Percentiles rank a stretch among this genome's conserved stretches.
phyloP scores from a whole-genome alignment of 257 asterid species.

The Ehretia macrophylla region DNA sequence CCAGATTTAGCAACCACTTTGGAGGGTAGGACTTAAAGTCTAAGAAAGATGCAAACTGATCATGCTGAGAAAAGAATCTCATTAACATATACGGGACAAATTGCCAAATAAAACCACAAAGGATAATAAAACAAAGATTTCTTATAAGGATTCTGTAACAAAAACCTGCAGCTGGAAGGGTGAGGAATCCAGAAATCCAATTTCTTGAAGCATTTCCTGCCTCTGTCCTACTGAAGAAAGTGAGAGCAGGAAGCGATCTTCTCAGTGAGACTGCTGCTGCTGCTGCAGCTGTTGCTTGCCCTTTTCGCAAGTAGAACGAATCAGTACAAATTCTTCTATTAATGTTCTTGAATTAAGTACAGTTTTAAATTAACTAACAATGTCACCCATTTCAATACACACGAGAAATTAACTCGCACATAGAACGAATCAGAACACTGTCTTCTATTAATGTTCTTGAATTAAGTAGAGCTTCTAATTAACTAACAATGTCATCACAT shows the following conservation, averaged over 20 bases:
- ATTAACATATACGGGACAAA: background rate
- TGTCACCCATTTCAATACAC: too few species aligned
- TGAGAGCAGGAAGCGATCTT: slow-evolving; percentile 58
- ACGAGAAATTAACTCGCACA: too few species aligned
- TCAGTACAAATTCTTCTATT: slow-evolving; percentile 3
- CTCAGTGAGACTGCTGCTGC: slow-evolving; percentile 74
- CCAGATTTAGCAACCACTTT: too few species aligned
- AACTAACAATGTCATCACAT: too few species aligned
- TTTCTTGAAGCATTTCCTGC: slow-evolving; percentile 55
- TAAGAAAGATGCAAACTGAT: too few species aligned
- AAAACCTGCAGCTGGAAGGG: slow-evolving; percentile 94
- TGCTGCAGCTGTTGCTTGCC: slow-evolving; percentile 70
- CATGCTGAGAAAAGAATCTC: too few species aligned
- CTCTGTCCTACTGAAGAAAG: slow-evolving; percentile 50
- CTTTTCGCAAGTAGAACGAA: slow-evolving; percentile 45
- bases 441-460: too few species aligned
- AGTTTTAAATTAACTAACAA: background rate
- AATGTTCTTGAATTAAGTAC: background rate
- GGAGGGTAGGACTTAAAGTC: too few species aligned
- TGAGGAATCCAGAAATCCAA: slow-evolving; percentile 71
- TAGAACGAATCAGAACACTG: too few species aligned
- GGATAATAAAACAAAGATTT: background rate
- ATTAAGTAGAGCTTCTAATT: too few species aligned
- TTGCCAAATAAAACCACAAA: background rate
- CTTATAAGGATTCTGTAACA: background rate